Evolutionary conservation across 1,284 basidiomycete genomes (phyloP), one percentile per base, ranked within the genome.

Genomic region (Ganoderma boninense): DNA sequence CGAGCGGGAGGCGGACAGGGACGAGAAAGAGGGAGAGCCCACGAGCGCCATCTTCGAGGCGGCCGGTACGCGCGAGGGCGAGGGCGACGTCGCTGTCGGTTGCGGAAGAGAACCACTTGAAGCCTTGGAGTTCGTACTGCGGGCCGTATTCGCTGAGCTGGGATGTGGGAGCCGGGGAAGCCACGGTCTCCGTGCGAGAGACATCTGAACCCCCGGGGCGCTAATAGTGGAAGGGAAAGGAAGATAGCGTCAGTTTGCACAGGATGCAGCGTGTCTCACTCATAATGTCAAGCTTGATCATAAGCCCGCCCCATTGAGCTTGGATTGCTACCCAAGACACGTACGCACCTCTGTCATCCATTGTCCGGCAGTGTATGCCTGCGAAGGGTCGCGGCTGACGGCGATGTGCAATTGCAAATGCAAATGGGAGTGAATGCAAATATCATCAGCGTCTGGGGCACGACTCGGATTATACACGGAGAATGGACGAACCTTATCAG

Each of bases 51-150:
- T 82, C 79, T 65, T 82, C 74, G 14, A 76, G 72, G 8, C 84
- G 78, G 0, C 89, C 90, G 2, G 92, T 94, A 43, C 93, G 88
- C 4, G 91, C 94, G 14, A 95, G 82, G 0, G 92, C 92, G 32
- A 95, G 84, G 0, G 92, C 86, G 20, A 94, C 82, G 68, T 95
- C 84, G 73, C 89, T 89, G 74, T 95, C 94, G 0, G 93, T 93
- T 1, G 94, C 94, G 66, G 91, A 93, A 14, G 92, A 93, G 82
- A 95, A 95, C 94, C 93, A 93, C 81, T 94, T 94, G 80, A 94
- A 89, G 1, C 93, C 92, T 73, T 93, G 82, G 35, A 94, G 79
- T 26, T 77, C 80, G 77, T 91, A 92, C 57, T 82, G 78, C 2
- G 85, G 81, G n/a, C 91, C 88, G 62, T 89, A 85, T 6, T 74